Evolutionary conservation across 257 asterid species (phyloP).

Genomic region (Lithospermum erythrorhizon): DNA sequence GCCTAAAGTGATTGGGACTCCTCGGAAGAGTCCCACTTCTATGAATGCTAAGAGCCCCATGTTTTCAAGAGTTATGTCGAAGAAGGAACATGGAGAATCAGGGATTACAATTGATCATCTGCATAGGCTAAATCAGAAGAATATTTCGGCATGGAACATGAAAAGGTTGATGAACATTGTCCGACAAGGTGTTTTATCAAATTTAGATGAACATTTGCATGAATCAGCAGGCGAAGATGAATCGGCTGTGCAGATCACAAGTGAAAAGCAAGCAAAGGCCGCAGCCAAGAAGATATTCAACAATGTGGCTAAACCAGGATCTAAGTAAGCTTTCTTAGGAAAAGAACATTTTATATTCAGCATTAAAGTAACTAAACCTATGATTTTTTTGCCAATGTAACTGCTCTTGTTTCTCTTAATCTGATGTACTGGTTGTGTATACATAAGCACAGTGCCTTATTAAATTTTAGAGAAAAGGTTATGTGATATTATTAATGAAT

Average conservation of each 20-base stretch:
- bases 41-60: slow-evolving; percentile 29
- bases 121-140: slow-evolving; percentile 73
- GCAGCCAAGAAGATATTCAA: slow-evolving; percentile 82
- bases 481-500: neutral
- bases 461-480: too few relatives aligned
- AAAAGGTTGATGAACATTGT: slow-evolving; percentile 72
- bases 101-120: slow-evolving; percentile 60
- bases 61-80: slow-evolving; percentile 35
- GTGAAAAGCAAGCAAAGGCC: slow-evolving; percentile 59
- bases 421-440: too few relatives aligned
- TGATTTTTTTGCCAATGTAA: too few relatives aligned
- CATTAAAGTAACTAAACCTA: too few relatives aligned
- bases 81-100: slow-evolving; percentile 26
- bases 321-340: slow-evolving; percentile 39
- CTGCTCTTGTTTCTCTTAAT: too few relatives aligned
- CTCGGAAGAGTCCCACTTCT: slow-evolving; percentile 31
- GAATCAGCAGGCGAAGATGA: slow-evolving; percentile 55
- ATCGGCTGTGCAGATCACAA: slow-evolving; percentile 52
- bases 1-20: slow-evolving; percentile 41
- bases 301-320: slow-evolving; percentile 62
- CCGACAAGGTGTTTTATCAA: slow-evolving; percentile 59
- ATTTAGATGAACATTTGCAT: slow-evolving; percentile 59
- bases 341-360: neutral
- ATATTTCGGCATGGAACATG: slow-evolving; percentile 93
- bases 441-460: too few relatives aligned